Evolutionary conservation across 768 basidiomycete genomes (phyloP), one percentile per base, ranked within the genome.

Genomic region (Phlegmacium glaucopus): DNA sequence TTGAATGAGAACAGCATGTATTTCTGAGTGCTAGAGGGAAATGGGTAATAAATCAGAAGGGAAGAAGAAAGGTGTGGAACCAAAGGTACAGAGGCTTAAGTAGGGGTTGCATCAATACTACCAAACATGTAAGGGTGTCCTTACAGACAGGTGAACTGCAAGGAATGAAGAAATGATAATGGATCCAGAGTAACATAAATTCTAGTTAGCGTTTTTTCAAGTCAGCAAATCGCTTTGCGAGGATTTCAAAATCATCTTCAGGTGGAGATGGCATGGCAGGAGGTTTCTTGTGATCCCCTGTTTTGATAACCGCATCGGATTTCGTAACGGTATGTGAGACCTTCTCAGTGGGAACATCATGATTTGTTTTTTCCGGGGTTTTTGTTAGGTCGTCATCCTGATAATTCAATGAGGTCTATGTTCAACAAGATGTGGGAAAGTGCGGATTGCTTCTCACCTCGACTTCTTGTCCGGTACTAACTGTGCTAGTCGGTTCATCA

Each of bases 151-250:
- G n/a, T n/a, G n/a, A n/a, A n/a, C 22, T 22, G 22, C 22, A 5
- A 5, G 22, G 22, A 22, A 34, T 13, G 32, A 34, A 11, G n/a
- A 2, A 11, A 34, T 34, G 32, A 34, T 34, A 10, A 6, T 32
- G 13, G 30, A 8, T 32, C 30, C 17, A 40, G 39, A 5, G 22
- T 22, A 22, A 22, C n/a, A 22, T 22, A 22, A 22, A 22, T 11
- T 16, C 16, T 34, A 6, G 2, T 44, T 62, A 90, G 39, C 82
- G 81, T 68, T 90, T 90, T 74, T 94, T 96, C 57, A 96, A 68
- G 25, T 82, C 85, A 51, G 87, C 90, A 59, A 96, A 95, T 48
- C 94, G 81, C 63, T 79, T 82, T 42, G 85, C 71, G 42, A 96
- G 72, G 16, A 79, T 73, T 32, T 87, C 85, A 57, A 92, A 90